Evolutionary conservation across 2,329 filamentous ascomycete species (phyloP), one percentile per base, ranked within the genome.

Genomic region (Arthrobotrys pseudoclavata): DNA sequence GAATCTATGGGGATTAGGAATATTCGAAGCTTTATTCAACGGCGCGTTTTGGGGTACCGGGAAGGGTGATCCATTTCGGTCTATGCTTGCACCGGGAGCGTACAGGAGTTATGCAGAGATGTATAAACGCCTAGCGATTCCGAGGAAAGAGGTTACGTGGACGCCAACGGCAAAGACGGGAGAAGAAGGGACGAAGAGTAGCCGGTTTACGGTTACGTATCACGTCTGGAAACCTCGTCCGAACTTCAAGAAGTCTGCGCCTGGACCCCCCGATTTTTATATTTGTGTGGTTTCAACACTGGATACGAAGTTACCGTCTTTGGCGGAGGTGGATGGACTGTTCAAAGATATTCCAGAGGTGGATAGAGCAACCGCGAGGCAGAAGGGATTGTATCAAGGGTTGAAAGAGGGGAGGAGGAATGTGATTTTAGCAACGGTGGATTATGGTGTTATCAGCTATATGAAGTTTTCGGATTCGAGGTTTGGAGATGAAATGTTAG

Each of bases 391-490:
- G 79, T 96, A 96, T 82, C 88, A 91, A 81, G 89, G 92, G 75
- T 85, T 98, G 79, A 95, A 94, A 84, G 90, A 97, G 81, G 96
- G 94, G 1, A 90, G 91, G 83, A 88, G 93, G 79, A 96, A 93
- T 83, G 92, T 96, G 34, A 86, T 97, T 37, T 83, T 99, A 24
- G 96, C 94, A 0, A 88, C 98, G 1, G 94, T 97, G 37, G 96
- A 98, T 83, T 89, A 93, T 79, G 96, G 96, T 0, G 87, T 98
- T 22, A 91, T 94, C 53, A 98, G 95, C 83, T 98, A 95, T 83
- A 86, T 97, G 81, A 86, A 92, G 24, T 87, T 97, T 74, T 89
- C 88, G 0, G 94, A 98, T 85, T 90, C 90, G 10, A 91, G 90
- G 0, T 97, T 97, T 84, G 91, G 87, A 0, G 88, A 89, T 79